Evolutionary conservation across 2,329 filamentous ascomycete genomes (phyloP).

Genomic region (Colletotrichum sp.): DNA sequence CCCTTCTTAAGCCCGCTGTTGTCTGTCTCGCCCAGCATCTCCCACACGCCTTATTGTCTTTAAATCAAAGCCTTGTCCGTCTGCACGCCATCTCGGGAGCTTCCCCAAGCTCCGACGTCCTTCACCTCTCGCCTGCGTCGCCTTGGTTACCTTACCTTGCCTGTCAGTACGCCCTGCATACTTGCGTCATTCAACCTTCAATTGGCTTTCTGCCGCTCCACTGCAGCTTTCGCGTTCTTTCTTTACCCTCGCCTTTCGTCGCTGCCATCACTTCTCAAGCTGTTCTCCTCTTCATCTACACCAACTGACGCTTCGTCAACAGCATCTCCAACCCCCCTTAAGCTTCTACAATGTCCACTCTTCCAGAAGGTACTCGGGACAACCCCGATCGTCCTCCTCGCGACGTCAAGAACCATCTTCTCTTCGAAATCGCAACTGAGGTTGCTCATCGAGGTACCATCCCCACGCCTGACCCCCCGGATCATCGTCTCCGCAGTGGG

Average conservation of each 20-base stretch:
- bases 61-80: conserved; percentile 15
- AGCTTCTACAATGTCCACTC: conserved; percentile 1
- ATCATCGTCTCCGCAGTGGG: conserved; percentile 15
- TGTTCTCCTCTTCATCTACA: background rate
- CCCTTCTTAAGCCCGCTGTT: background rate
- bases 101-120: conserved; percentile 12
- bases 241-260: background rate
- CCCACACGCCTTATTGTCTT: conserved; percentile 9
- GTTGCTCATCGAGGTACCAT: conserved; percentile 89
- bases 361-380: conserved; percentile 14
- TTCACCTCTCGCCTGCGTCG: conserved; percentile 1
- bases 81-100: conserved; percentile 8
- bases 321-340: background rate
- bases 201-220: background rate
- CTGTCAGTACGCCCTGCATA: conserved; percentile 9
- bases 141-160: conserved; percentile 10
- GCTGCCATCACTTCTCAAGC: background rate
- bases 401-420: conserved; percentile 92
- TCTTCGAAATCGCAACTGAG: conserved; percentile 97
- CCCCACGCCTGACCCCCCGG: conserved; percentile 1
- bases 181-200: conserved; percentile 17
- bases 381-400: conserved; percentile 37
- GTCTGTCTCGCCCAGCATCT: conserved; percentile 2
- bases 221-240: background rate
- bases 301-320: background rate